Base-by-base conservation (phyloP, 164 flowering plant genomes). In the Magnolia kwangsiensis region DNA sequence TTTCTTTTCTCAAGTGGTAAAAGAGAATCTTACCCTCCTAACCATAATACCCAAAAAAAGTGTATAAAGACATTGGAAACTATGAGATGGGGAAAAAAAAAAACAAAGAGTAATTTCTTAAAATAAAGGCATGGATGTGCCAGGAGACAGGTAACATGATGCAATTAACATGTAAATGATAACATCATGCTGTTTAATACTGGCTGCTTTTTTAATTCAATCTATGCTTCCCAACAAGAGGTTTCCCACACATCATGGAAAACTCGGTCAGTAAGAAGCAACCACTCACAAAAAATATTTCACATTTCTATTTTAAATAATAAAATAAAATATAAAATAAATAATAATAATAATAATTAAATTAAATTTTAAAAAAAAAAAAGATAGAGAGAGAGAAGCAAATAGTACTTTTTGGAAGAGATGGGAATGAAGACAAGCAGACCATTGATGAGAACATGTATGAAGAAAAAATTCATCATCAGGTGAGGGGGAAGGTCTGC, bases 81-180 rank as follows among this genome's bases (percentile, higher is more conserved):
- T 37, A 37, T 37, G 6, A 37, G 45, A 37, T 37, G 45, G 45
- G 45, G 3, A 3, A 37, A 31, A 31, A 31, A 37, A 2, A 1
- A 37, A 31, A 4, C 5, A 31, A 31, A 37, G 45, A 3, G 45
- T 37, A 3, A 37, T 37, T 37, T 37, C 45, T 3, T 37, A 37
- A 37, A 37, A 37, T 37, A 37, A 5, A 37, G 45, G 45, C 6
- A 37, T 37, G 4, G 18, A 67, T 73, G 29, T 74, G 10, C 77
- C 71, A 74, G 77, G 71, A 74, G 77, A 66, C 77, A 74, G 71
- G 77, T 74, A 74, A 74, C 77, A 74, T 23, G 71, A 66, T 74
- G 77, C 55, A 21, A 74, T 3, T 19, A 64, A 65, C 13, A 65
- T 8, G 7, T 18, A 66, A 2, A 21, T 6, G 4, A 66, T 37